Base-by-base conservation (phyloP, 1,139 yeast genomes). In the Zygoascus hellenicus region DNA sequence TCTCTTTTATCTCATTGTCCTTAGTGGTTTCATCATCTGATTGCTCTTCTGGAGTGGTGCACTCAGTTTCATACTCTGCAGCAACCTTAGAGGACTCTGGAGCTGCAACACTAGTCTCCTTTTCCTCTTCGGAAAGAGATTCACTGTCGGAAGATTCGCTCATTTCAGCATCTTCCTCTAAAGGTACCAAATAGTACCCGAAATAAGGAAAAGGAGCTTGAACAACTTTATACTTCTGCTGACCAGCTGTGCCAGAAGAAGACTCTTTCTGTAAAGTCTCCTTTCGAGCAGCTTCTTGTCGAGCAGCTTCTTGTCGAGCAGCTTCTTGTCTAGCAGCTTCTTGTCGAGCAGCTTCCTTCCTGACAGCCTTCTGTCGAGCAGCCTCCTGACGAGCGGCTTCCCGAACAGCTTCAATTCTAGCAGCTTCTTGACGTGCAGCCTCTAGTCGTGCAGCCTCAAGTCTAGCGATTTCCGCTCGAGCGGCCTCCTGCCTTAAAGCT, bases 221-320 rank as follows among this genome's bases (percentile, higher is more conserved):
- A 28, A 41, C 41, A 10, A 39, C 48, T 35, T 40, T 26, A 28
- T 40, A 44, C 35, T 17, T 32, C 42, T 41, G 36, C 34, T 35
- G 33, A 4, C 32, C 33, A 11, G 34, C 16, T 4, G 29, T n/a
- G 6, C 5, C 31, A 6, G 29, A 5, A 29, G 17, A 3, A 10
- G n/a, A 17, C 14, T 15, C 32, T 10, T 28, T 26, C 9, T 22
- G 14, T 5, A 19, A 14, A 15, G 36, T 32, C 17, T 43, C 30
- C 13, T 19, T 11, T 28, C 26, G 30, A n/a, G 9, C 11, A 29
- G 41, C 46, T 19, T 22, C 15, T 26, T 39, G 10, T 22, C 22
- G 28, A n/a, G 17, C 35, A 6, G 41, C 45, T 26, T 40, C 44
- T 15, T 45, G 36, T 16, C 37, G 41, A 22, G 13, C 39, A 10